Evolutionary conservation across 2,329 filamentous ascomycete genomes (phyloP).

Genomic region (Arthrobotrys entomopaga): DNA sequence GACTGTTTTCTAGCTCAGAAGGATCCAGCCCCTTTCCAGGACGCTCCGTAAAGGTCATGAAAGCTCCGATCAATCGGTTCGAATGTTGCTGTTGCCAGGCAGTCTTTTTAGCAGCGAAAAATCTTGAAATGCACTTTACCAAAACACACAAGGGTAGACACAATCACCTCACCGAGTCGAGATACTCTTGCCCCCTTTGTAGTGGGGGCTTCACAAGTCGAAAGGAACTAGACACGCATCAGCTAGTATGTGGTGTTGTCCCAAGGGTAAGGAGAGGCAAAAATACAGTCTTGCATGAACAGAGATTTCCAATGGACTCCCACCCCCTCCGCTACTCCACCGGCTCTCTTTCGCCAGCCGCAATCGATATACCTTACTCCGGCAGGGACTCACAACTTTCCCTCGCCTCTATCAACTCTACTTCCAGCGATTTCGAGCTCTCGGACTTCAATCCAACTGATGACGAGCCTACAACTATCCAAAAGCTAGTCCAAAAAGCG

Average conservation of each 20-base stretch:
- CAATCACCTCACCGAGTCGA: conserved; percentile 18
- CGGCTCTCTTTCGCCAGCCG: conserved; percentile 32
- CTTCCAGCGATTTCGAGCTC: conserved; percentile 43
- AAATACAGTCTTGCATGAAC: conserved; percentile 17
- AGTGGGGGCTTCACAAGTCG: conserved; percentile 29
- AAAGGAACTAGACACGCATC: conserved; percentile 28
- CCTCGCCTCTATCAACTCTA: conserved; percentile 35
- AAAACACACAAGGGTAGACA: conserved; percentile 35
- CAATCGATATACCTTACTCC: conserved; percentile 21
- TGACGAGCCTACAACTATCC: conserved; percentile 38
- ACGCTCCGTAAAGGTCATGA: conserved; percentile 5
- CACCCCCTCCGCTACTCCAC: conserved; percentile 34
- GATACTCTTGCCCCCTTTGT: conserved; percentile 18
- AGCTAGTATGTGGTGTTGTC: conserved; percentile 42
- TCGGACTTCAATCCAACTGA: conserved; percentile 41
- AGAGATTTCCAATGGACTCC: conserved; percentile 10
- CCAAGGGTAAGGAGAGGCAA: conserved; percentile 12
- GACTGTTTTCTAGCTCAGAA: conserved; percentile 26
- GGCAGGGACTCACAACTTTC: conserved; percentile 47
- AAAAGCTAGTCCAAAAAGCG: conserved; percentile 43
- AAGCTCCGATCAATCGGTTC: conserved; percentile 4
- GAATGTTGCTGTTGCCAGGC: conserved; percentile 44
- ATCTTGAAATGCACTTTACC: conserved; percentile 27
- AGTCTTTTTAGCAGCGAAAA: conserved; percentile 13
- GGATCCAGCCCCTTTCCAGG: conserved; percentile 9